Percentiles rank a stretch among this genome's conserved stretches.
phyloP scores from a whole-genome alignment of 2,329 filamentous ascomycete genomes.

The Fusarium chaquense region DNA sequence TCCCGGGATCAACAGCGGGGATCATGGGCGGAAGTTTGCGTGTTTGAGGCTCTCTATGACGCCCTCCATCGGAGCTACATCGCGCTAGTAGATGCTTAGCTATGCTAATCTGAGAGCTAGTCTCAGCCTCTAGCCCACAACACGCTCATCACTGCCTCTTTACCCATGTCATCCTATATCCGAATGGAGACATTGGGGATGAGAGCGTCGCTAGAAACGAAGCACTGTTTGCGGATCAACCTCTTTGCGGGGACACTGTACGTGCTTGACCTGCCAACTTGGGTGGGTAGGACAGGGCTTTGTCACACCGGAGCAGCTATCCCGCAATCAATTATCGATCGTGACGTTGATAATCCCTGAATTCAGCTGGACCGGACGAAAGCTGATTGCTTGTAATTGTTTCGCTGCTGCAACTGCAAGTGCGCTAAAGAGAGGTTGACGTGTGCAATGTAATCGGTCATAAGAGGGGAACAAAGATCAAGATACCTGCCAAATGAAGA shows the following conservation, averaged over 20 bases:
- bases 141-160: constrained; percentile 27
- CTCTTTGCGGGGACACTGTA: neutral
- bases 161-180: neutral
- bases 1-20: constrained; percentile 33
- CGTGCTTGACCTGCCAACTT: constrained; percentile 18
- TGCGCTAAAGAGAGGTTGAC: neutral
- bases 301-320: constrained; percentile 10
- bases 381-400: constrained; percentile 5
- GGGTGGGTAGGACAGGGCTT: constrained; percentile 22
- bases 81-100: constrained; percentile 28
- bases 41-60: constrained; percentile 27
- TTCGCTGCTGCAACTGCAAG: neutral
- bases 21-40: constrained; percentile 34
- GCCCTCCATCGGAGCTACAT: constrained; percentile 13
- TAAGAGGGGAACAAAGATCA: constrained; percentile 18
- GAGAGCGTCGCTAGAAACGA: constrained; percentile 15
- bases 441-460: constrained; percentile 5
- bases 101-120: constrained; percentile 16
- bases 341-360: constrained; percentile 25
- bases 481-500: constrained; percentile 27
- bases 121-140: constrained; percentile 21
- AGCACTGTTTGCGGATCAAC: constrained; percentile 22
- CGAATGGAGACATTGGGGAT: constrained; percentile 17
- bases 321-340: neutral
- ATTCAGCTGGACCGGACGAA: constrained; percentile 25